Evolutionary conservation across 2,329 filamentous ascomycete genomes (phyloP), one percentile per base, ranked within the genome.

Genomic region (Aspergillus quadrilineatus): DNA sequence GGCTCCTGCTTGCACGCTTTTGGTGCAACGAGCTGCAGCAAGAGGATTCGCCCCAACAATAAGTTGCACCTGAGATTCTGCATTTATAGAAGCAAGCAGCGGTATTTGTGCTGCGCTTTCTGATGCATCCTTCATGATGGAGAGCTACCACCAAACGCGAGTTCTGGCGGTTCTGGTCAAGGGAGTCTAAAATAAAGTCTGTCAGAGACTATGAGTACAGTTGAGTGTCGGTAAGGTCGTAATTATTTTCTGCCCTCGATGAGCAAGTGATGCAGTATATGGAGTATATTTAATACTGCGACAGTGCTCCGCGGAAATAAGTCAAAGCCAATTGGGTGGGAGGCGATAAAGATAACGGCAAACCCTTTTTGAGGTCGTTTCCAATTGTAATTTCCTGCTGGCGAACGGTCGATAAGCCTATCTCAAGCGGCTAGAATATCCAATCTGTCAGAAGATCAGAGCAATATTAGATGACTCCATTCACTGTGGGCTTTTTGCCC

Each of bases 41-140:
- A 99, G 82, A 12, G 93, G 86, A 67, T 92, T 94, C 34, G 88
- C 87, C 57, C 94, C 94, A 61, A 97, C 75, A 67, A 99, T 85
- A 56, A 99, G 81, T 72, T 99, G 94, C 41, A 92, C 63, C 52
- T 79, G 76, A 2, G 68, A 71, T 37, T 71, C 67, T 15, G 69
- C 72, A 60, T 76, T 69, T 57, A 75, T 64, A 22, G 77, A 74
- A 28, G 73, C 69, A 63, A 79, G 66, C 28, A 79, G 64, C 9
- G 72, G 72, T 36, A 63, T 60, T 26, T 63, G 56, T 26, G 53
- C 55, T 41, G 57, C 60, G 26, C 60, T 60, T 50, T 60, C 62
- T 44, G 61, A 64, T 36, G 66, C 63, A 56, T 70, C 66, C 56
- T 64, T 71, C 71, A 73, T 73, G n/a, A 48, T 70, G 57, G 55